Conservation (phyloP, 2,329 filamentous ascomycete species). For the Calonectria hawksworthii region DNA sequence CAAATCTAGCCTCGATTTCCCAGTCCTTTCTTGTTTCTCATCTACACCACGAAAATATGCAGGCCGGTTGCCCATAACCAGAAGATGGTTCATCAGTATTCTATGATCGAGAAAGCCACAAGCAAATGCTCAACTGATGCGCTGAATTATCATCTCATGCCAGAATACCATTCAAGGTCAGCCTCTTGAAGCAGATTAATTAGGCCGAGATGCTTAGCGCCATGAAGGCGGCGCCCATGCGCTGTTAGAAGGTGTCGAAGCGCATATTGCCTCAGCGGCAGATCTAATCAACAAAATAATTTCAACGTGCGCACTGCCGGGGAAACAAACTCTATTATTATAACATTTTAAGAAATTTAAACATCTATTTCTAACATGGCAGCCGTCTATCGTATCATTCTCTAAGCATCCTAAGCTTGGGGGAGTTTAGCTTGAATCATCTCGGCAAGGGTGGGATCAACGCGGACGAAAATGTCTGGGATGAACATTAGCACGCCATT, state of each 20-base stretch:
- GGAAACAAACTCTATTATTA: background rate
- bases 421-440: background rate
- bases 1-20: no score
- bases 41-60: background rate
- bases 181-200: no score
- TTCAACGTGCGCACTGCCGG: no score
- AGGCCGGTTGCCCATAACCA: background rate
- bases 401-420: background rate
- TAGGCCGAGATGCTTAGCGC: no score
- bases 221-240: no score
- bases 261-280: no score
- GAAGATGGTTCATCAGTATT: background rate
- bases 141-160: no score
- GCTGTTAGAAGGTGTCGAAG: no score
- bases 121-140: background rate
- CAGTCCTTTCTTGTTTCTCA: no score
- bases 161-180: no score
- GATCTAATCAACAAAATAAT: no score
- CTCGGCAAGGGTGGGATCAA: background rate
- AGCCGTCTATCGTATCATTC: no score
- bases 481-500: background rate
- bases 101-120: background rate
- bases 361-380: background rate
- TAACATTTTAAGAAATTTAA: background rate
- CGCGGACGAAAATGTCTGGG: slow-evolving; percentile 1